Percentiles rank a stretch among this genome's conserved stretches.
phyloP scores from a whole-genome alignment of 1,139 yeast species.

The Sugiyamaella castrensis region DNA sequence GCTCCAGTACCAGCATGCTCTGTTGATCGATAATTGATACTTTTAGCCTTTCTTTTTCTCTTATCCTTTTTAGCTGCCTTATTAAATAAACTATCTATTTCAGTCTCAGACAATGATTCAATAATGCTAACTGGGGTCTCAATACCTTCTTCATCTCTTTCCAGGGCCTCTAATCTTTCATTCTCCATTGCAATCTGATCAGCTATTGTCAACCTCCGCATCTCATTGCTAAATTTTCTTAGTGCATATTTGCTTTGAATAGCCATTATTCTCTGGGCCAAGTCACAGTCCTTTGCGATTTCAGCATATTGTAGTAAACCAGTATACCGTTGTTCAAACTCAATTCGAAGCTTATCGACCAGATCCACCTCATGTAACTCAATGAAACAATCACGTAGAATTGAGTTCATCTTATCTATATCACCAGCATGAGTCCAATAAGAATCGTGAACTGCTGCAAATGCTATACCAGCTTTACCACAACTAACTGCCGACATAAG shows the following conservation, averaged over 20 bases:
- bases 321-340: conserved; percentile 75
- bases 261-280: conserved; percentile 51
- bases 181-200: conserved; percentile 76
- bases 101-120: conserved; percentile 35
- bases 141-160: conserved; percentile 52
- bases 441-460: conserved; percentile 97
- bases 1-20: conserved; percentile 39
- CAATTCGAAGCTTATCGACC: conserved; percentile 66
- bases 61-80: conserved; percentile 17
- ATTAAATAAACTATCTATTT: conserved; percentile 26
- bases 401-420: conserved; percentile 67
- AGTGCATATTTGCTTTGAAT: conserved; percentile 41
- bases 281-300: conserved; percentile 51
- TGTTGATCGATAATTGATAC: conserved; percentile 26
- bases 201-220: conserved; percentile 56
- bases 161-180: conserved; percentile 51
- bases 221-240: conserved; percentile 31
- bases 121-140: conserved; percentile 72
- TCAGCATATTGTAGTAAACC: conserved; percentile 59
- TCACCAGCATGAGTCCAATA: conserved; percentile 97
- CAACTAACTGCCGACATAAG: conserved; percentile 81
- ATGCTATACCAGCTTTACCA: conserved; percentile 61
- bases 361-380: conserved; percentile 70
- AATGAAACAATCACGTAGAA: conserved; percentile 77
- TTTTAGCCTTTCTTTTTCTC: conserved; percentile 10